These are phyloP conservation scores for Saprolegnia parasitica DNA, from an alignment of 352 stramenopile genomes.

Conservation along the genomic window DNA sequence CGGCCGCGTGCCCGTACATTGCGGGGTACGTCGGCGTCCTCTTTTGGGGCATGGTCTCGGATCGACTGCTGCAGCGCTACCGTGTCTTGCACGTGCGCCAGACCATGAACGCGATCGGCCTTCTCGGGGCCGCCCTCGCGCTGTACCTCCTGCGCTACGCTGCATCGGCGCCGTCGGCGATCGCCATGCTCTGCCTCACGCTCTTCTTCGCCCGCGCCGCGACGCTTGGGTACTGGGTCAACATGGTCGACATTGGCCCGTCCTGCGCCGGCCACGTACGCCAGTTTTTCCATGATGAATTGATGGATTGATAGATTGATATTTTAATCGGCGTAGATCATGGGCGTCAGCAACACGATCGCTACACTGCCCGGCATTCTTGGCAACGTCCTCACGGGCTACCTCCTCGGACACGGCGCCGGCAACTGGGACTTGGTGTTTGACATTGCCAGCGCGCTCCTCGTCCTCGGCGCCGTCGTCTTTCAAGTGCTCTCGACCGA, in stretches of 20 bases:
- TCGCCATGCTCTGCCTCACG: conserved; percentile 64
- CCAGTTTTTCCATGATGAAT: neutral
- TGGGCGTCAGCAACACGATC: conserved; percentile 85
- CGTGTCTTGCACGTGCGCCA: conserved; percentile 72
- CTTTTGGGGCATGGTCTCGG: conserved; percentile 60
- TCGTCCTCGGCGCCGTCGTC: conserved; percentile 62
- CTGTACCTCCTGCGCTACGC: conserved; percentile 65
- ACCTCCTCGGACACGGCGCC: conserved; percentile 61
- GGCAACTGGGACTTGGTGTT: conserved; percentile 78
- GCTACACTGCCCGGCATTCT: conserved; percentile 79
- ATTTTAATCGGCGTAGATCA: conserved; percentile 34
- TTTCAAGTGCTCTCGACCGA: conserved; percentile 78
- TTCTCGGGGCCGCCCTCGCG: conserved; percentile 65
- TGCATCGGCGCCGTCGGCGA: conserved; percentile 43
- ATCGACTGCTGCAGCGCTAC: conserved; percentile 56
- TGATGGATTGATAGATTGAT: neutral
- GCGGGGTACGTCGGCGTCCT: conserved; percentile 74
- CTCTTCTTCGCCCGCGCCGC: conserved; percentile 72
- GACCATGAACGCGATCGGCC: conserved; percentile 68
- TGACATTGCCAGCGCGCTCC: conserved; percentile 62
- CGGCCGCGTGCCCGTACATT: conserved; percentile 67
- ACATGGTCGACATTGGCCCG: conserved; percentile 85
- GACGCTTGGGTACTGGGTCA: conserved; percentile 83
- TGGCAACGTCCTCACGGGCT: conserved; percentile 78
- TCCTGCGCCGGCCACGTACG: conserved; percentile 60